phyloP scores from a whole-genome alignment of 306 rosid species.

The Lathyrus sativus region DNA sequence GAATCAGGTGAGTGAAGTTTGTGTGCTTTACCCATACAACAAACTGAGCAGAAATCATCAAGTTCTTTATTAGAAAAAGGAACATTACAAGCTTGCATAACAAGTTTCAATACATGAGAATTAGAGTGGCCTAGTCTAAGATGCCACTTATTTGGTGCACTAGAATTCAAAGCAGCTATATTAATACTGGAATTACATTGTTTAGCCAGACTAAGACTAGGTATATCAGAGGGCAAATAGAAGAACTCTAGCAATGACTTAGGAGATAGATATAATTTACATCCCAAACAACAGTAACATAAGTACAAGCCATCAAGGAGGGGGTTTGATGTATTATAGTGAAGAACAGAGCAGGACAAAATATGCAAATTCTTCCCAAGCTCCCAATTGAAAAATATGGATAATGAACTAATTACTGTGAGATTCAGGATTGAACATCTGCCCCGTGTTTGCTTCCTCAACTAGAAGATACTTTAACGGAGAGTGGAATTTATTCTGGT shows the following conservation, averaged over 20 bases:
- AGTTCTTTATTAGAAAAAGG: too few species aligned
- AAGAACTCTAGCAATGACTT: slow-evolving; percentile 15
- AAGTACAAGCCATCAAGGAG: slow-evolving; percentile 17
- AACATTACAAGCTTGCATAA: too few species aligned
- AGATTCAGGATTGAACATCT: slow-evolving; percentile 13
- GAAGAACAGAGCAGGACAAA: slow-evolving; percentile 23
- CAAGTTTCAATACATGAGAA: too few species aligned
- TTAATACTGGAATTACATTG: too few species aligned
- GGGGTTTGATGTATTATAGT: slow-evolving; percentile 10
- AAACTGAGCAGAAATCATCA: too few species aligned
- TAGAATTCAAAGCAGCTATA: too few species aligned
- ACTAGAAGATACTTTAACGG: slow-evolving; percentile 14
- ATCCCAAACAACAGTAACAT: slow-evolving; percentile 19
- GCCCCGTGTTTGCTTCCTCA: slow-evolving; percentile 9
- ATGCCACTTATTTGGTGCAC: too few species aligned
- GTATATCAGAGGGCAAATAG: too few species aligned
- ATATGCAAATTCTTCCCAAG: slow-evolving; percentile 15
- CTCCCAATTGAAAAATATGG: slow-evolving; percentile 19
- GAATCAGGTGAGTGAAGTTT: too few species aligned
- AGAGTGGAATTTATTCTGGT: neutral
- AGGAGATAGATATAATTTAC: slow-evolving; percentile 21
- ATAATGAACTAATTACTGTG: slow-evolving; percentile 13
- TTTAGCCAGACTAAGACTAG: too few species aligned
- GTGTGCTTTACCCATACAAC: too few species aligned
- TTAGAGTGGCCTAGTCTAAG: too few species aligned